Percentiles rank a stretch among this genome's conserved stretches.
phyloP scores from a whole-genome alignment of 371 early-diverging fungal species.

The Syncephalastrum contaminatum region DNA sequence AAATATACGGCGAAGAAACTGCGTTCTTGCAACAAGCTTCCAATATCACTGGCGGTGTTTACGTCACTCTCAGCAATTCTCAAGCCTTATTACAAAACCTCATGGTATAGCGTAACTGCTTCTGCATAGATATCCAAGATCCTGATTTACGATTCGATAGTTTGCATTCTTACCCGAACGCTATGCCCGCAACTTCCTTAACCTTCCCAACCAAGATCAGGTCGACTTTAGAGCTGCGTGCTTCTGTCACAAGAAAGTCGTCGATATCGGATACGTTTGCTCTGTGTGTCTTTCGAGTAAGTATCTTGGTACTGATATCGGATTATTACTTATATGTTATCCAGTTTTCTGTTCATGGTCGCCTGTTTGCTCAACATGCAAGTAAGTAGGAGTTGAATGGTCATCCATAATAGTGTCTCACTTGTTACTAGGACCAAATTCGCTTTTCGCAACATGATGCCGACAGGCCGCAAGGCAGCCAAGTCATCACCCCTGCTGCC shows the following conservation, averaged over 20 bases:
- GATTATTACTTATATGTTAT: background rate
- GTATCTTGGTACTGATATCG: slow-evolving; percentile 7
- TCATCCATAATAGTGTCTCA: background rate
- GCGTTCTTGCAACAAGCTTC: slow-evolving; percentile 94
- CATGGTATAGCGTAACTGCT: slow-evolving; percentile 57
- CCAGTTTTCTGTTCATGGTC: slow-evolving; percentile 74
- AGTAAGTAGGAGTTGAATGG: slow-evolving; percentile 32
- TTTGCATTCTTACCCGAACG: slow-evolving; percentile 85
- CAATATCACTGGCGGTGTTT: slow-evolving; percentile 87
- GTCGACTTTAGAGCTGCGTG: slow-evolving; percentile 96
- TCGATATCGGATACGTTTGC: slow-evolving; percentile 93
- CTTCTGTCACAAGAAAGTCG: slow-evolving; percentile 92
- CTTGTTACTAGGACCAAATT: slow-evolving; percentile 58
- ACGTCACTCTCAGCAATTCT: slow-evolving; percentile 63
- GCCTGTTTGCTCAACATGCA: slow-evolving; percentile 80
- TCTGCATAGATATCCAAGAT: background rate
- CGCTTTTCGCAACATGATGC: slow-evolving; percentile 56
- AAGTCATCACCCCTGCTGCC: background rate
- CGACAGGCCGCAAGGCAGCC: slow-evolving; percentile 10
- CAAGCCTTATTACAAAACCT: slow-evolving; percentile 78
- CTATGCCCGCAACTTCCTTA: slow-evolving; percentile 67
- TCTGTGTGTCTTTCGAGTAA: slow-evolving; percentile 95
- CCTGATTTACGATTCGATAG: slow-evolving; percentile 27
- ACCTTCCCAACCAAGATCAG: slow-evolving; percentile 73
- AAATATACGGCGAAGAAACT: slow-evolving; percentile 73